Percentiles rank a stretch among this genome's conserved stretches.
phyloP scores from a whole-genome alignment of 2,329 filamentous ascomycete species.

The Penicillium sp. region DNA sequence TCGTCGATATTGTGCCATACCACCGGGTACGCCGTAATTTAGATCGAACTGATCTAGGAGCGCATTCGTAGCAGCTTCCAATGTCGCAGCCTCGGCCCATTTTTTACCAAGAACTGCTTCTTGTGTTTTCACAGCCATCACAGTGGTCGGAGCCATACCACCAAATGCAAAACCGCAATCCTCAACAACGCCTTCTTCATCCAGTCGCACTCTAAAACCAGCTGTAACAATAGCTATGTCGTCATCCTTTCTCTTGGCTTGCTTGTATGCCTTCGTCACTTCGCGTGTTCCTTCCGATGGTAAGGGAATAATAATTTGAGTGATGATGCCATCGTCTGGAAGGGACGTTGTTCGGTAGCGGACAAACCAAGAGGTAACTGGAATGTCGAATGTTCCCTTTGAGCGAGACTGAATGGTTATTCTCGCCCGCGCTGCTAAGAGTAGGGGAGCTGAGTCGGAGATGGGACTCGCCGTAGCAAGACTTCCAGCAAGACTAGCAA shows the following conservation, averaged over 20 bases:
- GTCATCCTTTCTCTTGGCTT: neutral
- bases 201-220: neutral
- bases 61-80: neutral
- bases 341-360: neutral
- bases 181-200: neutral
- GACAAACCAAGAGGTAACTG: neutral
- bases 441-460: neutral
- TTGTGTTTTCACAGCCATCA: neutral
- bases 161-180: neutral
- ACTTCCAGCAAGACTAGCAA: neutral
- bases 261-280: conserved; percentile 1
- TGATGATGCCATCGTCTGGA: neutral
- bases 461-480: neutral
- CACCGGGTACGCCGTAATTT: neutral
- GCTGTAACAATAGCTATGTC: neutral
- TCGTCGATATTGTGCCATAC: neutral
- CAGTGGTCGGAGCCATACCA: neutral
- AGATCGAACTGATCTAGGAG: neutral
- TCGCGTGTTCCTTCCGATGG: neutral
- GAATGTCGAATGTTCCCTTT: neutral
- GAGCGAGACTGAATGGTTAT: neutral
- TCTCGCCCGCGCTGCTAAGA: neutral
- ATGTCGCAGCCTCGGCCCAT: neutral
- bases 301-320: neutral
- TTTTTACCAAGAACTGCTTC: neutral